Conservation (phyloP, 2,329 filamentous ascomycete genomes). For the Trichoderma oligosporum region DNA sequence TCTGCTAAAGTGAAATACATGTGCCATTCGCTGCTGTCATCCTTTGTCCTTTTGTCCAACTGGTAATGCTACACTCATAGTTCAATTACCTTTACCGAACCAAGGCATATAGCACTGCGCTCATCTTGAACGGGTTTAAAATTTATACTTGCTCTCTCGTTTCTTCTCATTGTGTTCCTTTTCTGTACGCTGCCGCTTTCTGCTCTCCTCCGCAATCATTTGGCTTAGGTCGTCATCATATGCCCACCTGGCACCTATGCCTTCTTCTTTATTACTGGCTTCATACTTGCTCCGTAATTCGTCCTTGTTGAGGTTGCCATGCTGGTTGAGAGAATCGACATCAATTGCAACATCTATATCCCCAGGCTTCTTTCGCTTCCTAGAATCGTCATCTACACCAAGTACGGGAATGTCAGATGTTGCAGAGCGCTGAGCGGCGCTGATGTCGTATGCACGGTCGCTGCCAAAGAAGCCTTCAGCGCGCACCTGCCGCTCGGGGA, state of each 20-base stretch:
- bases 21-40: conserved; percentile 5
- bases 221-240: conserved; percentile 86
- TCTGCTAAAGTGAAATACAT: not conserved
- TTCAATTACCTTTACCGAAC: no score
- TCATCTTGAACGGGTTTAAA: not conserved
- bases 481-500: conserved; percentile 81
- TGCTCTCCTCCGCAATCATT: conserved; percentile 91
- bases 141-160: conserved; percentile 52
- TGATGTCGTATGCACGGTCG: conserved; percentile 88
- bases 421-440: conserved; percentile 42
- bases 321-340: conserved; percentile 69
- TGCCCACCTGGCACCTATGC: conserved; percentile 64
- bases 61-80: not conserved
- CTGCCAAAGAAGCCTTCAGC: conserved; percentile 94
- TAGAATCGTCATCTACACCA: conserved; percentile 70
- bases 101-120: not conserved
- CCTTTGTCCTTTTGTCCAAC: not conserved
- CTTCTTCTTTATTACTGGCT: conserved; percentile 61
- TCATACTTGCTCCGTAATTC: conserved; percentile 80
- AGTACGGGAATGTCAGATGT: conserved; percentile 61
- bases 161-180: conserved; percentile 70
- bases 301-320: conserved; percentile 79
- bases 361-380: conserved; percentile 92
- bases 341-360: conserved; percentile 93
- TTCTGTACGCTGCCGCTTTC: conserved; percentile 86